Conservation (phyloP, 2,329 filamentous ascomycete genomes). For the Cordyceps pruinosa region DNA sequence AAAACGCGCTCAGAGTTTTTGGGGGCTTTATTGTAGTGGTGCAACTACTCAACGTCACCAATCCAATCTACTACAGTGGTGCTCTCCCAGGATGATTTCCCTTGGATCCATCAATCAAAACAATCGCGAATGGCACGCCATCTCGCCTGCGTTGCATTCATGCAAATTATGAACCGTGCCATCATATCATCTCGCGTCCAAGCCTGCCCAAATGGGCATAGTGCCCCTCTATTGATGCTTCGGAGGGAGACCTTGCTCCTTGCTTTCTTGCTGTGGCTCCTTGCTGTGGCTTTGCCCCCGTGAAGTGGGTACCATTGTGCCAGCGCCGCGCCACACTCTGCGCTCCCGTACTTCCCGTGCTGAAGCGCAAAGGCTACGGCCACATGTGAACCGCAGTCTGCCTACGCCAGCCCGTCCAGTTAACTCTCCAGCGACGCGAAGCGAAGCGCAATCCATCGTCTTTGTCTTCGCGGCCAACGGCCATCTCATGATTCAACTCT, state of each 20-base stretch:
- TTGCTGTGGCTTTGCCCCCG: constrained; percentile 6
- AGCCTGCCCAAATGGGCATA: background rate
- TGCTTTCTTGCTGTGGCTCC: background rate
- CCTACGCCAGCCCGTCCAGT: no score
- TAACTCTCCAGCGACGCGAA: background rate
- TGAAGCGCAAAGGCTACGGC: constrained; percentile 1
- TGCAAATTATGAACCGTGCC: background rate
- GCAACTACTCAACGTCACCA: background rate
- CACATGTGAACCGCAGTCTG: constrained; percentile 11
- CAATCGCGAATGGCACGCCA: background rate
- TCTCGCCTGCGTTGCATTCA: background rate
- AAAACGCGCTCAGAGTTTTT: background rate
- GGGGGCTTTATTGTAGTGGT: no score
- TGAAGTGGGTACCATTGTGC: constrained; percentile 2
- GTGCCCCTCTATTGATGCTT: constrained; percentile 5
- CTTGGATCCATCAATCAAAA: background rate
- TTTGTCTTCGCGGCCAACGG: constrained; percentile 5
- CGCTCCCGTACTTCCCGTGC: constrained; percentile 1
- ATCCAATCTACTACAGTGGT: background rate
- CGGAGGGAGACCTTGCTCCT: no score
- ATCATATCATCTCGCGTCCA: no score
- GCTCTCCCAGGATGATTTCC: background rate
- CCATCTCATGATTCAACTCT: constrained; percentile 4
- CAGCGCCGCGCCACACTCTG: background rate
- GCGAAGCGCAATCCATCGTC: constrained; percentile 12